Evolutionary conservation across 352 stramenopile species (phyloP), one percentile per base, ranked within the genome.

Genomic region (Vaucheria bursata): DNA sequence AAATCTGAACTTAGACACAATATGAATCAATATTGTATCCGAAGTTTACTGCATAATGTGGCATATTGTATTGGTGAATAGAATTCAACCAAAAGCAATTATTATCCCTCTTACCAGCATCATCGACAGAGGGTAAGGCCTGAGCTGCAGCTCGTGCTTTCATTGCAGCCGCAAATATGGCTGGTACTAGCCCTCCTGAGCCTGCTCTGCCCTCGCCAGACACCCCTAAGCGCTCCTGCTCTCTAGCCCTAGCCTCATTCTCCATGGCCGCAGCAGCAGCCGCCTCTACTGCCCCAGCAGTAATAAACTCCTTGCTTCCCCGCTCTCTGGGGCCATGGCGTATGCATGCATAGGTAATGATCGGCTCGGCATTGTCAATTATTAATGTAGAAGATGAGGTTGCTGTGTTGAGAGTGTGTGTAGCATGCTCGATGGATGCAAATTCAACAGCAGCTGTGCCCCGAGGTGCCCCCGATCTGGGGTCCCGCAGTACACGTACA

Each of bases 31-130:
- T n/a, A n/a, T n/a, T n/a, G n/a, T n/a, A n/a, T n/a, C n/a, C n/a
- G n/a, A n/a, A n/a, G n/a, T n/a, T n/a, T n/a, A n/a, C n/a, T n/a
- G n/a, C n/a, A n/a, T n/a, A n/a, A n/a, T n/a, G n/a, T n/a, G n/a
- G n/a, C n/a, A n/a, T n/a, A n/a, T n/a, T n/a, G n/a, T n/a, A n/a
- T n/a, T n/a, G n/a, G n/a, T n/a, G n/a, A n/a, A n/a, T n/a, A n/a
- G n/a, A n/a, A n/a, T n/a, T n/a, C n/a, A n/a, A n/a, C n/a, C n/a
- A n/a, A n/a, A n/a, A n/a, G n/a, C n/a, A n/a, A n/a, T n/a, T n/a
- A n/a, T n/a, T n/a, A n/a, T n/a, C 39, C 59, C 5, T 34, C 59
- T 38, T 38, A 69, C 59, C 59, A 38, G 59, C 59, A 69, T 69
- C 59, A 38, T 4, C 59, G 8, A 29, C 59, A 34, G 59, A 6